Base-by-base conservation (phyloP, 129 eudicot genomes). In the Flaveria ramosissima region DNA sequence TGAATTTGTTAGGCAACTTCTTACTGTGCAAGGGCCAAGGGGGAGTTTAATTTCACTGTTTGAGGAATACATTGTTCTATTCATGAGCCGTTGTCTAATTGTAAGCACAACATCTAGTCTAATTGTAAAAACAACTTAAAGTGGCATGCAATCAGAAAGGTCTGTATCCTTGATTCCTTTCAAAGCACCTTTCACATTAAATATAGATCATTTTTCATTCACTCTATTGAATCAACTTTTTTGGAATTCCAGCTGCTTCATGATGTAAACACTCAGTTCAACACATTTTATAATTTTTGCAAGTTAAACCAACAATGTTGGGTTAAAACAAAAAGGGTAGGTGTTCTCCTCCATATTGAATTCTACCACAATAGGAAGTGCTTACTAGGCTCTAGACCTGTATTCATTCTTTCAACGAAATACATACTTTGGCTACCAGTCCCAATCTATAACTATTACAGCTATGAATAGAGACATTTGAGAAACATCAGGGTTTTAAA, bases 271-370 rank as follows among this genome's bases (percentile, higher is more conserved):
- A 56, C 9, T 56, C 30, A 56, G 26, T 56, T 21, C 0, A 57
- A 57, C 64, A 20, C 30, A 57, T 57, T 57, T 57, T 20, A 20
- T 21, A 27, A 11, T 8, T 9, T 53, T 20, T 57, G 64, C 30
- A 57, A 57, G 30, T 23, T 23, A 4, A 57, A 57, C 64, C 13
- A 13, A 23, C 32, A 57, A 19, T 57, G 24, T 9, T 20, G 10
- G 64, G 64, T 57, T 57, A 23, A 57, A 57, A 57, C 64, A 57
- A 57, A 57, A 57, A 27, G 64, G 30, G 15, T 57, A 57, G 12
- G 64, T 57, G 27, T 57, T 57, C 4, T 57, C 30, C 30, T 16
- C 64, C 64, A 57, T 57, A 57, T 57, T 57, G 30, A 13, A 20
- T 57, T 26, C 64, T 9, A 20, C 30, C 61, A 19, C 52, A 17